Percentiles rank a stretch among this genome's conserved stretches.
These are phyloP conservation scores for Sanghuangporus weigelae DNA, from an alignment of 1,284 basidiomycete genomes.

Conservation along the genomic window DNA sequence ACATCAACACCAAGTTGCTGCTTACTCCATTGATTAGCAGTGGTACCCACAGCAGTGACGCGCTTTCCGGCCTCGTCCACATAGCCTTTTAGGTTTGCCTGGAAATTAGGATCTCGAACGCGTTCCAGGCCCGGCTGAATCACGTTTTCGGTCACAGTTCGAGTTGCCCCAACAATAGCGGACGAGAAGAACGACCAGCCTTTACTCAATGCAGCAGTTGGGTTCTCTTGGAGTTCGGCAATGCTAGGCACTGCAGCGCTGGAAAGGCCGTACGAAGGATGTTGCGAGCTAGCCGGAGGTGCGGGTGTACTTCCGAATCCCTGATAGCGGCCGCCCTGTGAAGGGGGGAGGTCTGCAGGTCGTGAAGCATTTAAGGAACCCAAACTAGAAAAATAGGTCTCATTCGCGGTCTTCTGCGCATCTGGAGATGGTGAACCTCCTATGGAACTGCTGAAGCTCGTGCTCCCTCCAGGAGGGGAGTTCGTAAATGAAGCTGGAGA, in stretches of 20 bases:
- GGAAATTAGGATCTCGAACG: slow-evolving; percentile 70
- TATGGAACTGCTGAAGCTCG: slow-evolving; percentile 33
- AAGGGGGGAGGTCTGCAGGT: slow-evolving; percentile 69
- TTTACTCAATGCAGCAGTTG: slow-evolving; percentile 70
- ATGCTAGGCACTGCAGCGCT: slow-evolving; percentile 68
- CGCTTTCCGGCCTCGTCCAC: slow-evolving; percentile 61
- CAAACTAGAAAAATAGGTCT: slow-evolving; percentile 68
- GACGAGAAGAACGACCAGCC: slow-evolving; percentile 82
- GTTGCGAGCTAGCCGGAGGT: slow-evolving; percentile 41
- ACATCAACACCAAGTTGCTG: slow-evolving; percentile 75
- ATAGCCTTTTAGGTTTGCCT: slow-evolving; percentile 66
- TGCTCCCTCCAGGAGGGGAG: slow-evolving; percentile 33
- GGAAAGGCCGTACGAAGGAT: slow-evolving; percentile 60
- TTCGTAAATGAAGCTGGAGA: slow-evolving; percentile 48
- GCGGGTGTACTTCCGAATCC: slow-evolving; percentile 72
- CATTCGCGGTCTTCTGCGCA: slow-evolving; percentile 70
- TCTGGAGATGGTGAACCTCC: slow-evolving; percentile 21
- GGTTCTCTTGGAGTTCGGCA: slow-evolving; percentile 74
- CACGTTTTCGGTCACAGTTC: slow-evolving; percentile 71
- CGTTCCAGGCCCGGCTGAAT: slow-evolving; percentile 79
- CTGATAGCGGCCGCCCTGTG: slow-evolving; percentile 80
- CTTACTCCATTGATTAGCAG: slow-evolving; percentile 70
- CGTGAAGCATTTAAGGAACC: slow-evolving; percentile 70
- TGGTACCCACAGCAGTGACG: slow-evolving; percentile 50
- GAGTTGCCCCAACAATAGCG: slow-evolving; percentile 66